Conservation (phyloP, 75 land plant genomes). For the Cunninghamia lanceolata region DNA sequence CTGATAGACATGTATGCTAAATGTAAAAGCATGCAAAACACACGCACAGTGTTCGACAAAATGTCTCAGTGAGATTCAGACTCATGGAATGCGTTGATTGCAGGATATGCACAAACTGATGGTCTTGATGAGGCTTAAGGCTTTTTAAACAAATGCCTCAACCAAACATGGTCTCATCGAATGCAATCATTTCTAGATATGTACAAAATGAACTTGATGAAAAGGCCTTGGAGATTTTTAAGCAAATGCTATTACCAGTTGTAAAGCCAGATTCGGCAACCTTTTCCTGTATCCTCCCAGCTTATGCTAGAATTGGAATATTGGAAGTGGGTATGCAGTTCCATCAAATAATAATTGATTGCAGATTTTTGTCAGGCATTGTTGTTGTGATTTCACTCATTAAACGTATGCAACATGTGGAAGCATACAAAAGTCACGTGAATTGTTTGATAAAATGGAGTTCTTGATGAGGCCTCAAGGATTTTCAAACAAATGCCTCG, state of each 20-base stretch:
- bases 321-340: background rate
- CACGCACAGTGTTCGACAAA: constrained; percentile 21
- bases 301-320: background rate
- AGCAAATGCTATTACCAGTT: background rate
- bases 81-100: constrained; percentile 45
- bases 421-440: background rate
- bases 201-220: background rate
- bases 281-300: constrained; percentile 1
- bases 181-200: background rate
- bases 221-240: background rate
- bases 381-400: background rate
- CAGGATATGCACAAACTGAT: constrained; percentile 26
- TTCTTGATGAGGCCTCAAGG: background rate
- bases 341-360: background rate
- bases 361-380: background rate
- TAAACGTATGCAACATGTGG: constrained; percentile 1
- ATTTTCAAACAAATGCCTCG: background rate
- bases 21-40: constrained; percentile 17
- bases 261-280: constrained; percentile 3
- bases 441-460: background rate
- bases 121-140: constrained; percentile 14
- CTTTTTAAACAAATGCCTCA: constrained; percentile 29
- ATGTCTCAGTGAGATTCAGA: constrained; percentile 31
- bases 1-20: constrained; percentile 36
- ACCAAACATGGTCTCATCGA: background rate